These are phyloP conservation scores for Penicillium goetzii DNA, from an alignment of 495 filamentous ascomycete species.

Conservation along the genomic window DNA sequence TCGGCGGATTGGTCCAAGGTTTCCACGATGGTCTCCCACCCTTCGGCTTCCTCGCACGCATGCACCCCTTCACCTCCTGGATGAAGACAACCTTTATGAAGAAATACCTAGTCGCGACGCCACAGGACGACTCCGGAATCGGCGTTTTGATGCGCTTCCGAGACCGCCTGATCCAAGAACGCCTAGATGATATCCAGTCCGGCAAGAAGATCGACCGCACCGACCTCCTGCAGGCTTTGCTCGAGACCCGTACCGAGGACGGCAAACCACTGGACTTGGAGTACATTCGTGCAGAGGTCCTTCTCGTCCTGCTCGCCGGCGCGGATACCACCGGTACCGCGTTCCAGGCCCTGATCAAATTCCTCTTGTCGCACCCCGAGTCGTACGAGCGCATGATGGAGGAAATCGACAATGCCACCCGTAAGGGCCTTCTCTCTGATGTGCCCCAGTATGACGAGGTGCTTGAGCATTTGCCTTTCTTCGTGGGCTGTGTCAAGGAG, in stretches of 20 bases:
- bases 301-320: constrained; percentile 62
- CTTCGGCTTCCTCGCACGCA: constrained; percentile 51
- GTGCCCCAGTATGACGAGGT: constrained; percentile 49
- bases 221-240: constrained; percentile 40
- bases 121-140: constrained; percentile 52
- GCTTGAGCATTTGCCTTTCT: constrained; percentile 50
- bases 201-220: constrained; percentile 32
- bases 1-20: constrained; percentile 55
- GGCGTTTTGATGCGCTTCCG: constrained; percentile 54
- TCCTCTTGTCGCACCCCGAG: constrained; percentile 50
- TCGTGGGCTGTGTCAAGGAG: constrained; percentile 55
- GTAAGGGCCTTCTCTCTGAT: constrained; percentile 42
- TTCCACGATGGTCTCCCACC: constrained; percentile 55
- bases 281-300: constrained; percentile 58
- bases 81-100: constrained; percentile 57
- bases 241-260: constrained; percentile 49
- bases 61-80: constrained; percentile 59
- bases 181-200: constrained; percentile 37
- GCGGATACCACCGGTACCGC: constrained; percentile 65
- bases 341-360: constrained; percentile 57
- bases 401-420: constrained; percentile 57
- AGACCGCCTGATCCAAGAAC: constrained; percentile 49
- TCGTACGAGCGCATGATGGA: constrained; percentile 57
- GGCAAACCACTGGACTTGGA: constrained; percentile 52
- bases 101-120: constrained; percentile 58